These are phyloP conservation scores for Rhizoclosmatium sp. DNA, from an alignment of 192 early-diverging fungal species.

Conservation along the genomic window DNA sequence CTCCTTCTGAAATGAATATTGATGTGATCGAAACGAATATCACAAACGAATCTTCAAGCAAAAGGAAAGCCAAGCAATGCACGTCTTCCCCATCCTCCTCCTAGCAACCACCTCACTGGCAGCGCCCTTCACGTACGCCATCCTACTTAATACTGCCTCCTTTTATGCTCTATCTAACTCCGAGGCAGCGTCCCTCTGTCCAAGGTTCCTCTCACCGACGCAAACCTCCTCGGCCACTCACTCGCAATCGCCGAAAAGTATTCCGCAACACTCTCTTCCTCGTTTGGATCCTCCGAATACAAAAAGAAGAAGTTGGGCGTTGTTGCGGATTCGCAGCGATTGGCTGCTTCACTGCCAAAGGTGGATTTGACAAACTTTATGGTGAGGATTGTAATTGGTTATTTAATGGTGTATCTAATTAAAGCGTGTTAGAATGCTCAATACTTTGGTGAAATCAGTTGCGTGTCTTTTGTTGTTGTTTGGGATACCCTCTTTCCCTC, in stretches of 20 bases:
- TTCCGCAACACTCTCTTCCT: not conserved
- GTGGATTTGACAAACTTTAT: constrained; percentile 35
- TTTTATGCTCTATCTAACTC: not conserved
- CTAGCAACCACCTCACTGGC: too few relatives aligned
- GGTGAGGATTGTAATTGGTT: constrained; percentile 32
- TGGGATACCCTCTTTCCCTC: not conserved
- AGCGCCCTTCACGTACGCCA: too few relatives aligned
- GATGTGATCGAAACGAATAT: too few relatives aligned
- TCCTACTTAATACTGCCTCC: too few relatives aligned
- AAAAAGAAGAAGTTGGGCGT: constrained; percentile 23
- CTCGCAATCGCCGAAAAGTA: constrained; percentile 24
- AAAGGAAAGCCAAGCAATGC: too few relatives aligned
- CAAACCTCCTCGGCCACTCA: not conserved
- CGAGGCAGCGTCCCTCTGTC: constrained; percentile 13
- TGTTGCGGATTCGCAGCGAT: not conserved
- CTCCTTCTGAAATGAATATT: too few relatives aligned
- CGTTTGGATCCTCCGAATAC: constrained; percentile 19
- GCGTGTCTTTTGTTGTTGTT: constrained; percentile 56
- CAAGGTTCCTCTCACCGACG: constrained; percentile 6
- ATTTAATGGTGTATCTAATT: constrained; percentile 74
- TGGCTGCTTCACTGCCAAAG: constrained; percentile 15
- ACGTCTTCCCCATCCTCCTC: too few relatives aligned
- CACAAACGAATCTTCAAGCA: too few relatives aligned
- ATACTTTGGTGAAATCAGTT: constrained; percentile 91
- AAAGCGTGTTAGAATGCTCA: constrained; percentile 75